A percentile compares a stretch with the other conserved stretches of the same genome.
Evolutionary conservation across 2,329 filamentous ascomycete genomes (phyloP).

Genomic region (Stachybotrys chartarum): DNA sequence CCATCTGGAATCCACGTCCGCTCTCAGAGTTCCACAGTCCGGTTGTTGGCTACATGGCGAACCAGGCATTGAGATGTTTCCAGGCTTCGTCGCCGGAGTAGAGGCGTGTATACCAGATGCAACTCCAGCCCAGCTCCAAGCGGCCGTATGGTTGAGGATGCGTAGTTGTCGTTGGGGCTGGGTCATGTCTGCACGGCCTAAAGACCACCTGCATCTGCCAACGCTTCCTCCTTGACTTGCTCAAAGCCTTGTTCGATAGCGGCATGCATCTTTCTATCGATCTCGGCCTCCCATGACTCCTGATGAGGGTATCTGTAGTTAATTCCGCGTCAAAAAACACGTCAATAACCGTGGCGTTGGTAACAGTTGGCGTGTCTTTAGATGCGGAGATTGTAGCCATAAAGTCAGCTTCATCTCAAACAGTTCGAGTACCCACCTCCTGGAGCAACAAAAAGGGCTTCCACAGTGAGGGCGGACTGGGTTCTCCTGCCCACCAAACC

Average conservation of each 20-base stretch:
- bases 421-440: background rate
- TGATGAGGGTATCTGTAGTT: conserved; percentile 14
- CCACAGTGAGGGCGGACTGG: background rate
- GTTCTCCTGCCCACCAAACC: conserved; percentile 1
- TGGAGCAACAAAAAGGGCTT: background rate
- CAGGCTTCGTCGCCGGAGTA: conserved; percentile 24
- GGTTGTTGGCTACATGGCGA: conserved; percentile 12
- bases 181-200: conserved; percentile 16
- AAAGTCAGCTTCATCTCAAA: background rate
- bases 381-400: background rate
- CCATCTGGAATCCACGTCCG: conserved; percentile 34
- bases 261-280: conserved; percentile 12
- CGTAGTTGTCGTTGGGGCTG: conserved; percentile 20
- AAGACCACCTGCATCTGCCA: conserved; percentile 12
- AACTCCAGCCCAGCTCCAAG: conserved; percentile 34
- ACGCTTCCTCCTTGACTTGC: conserved; percentile 8
- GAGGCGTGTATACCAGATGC: conserved; percentile 40
- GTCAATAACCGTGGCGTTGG: conserved; percentile 14
- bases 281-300: conserved; percentile 11
- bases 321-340: conserved; percentile 16
- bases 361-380: conserved; percentile 6
- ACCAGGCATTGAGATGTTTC: conserved; percentile 10
- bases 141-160: conserved; percentile 24
- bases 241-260: conserved; percentile 10
- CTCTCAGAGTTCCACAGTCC: conserved; percentile 32